Conservation (phyloP, 2,329 filamentous ascomycete species). For the Bipolaris oryzae region DNA sequence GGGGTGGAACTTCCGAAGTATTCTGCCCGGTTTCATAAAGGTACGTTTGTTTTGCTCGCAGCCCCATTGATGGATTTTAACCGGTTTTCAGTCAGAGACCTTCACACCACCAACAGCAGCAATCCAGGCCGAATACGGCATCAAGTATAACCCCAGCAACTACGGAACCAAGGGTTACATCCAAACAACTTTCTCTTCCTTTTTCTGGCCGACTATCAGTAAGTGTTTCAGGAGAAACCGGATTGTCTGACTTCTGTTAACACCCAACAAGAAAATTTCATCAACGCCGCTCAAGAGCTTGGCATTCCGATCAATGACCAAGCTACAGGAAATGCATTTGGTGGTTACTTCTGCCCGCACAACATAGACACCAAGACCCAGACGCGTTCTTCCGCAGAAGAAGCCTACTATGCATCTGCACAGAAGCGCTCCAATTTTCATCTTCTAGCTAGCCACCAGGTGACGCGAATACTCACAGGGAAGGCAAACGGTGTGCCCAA, state of each 20-base stretch:
- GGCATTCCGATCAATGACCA: conserved; percentile 28
- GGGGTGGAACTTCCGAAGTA: conserved; percentile 35
- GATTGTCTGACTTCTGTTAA: background rate
- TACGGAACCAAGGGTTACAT: conserved; percentile 27
- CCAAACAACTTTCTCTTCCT: conserved; percentile 27
- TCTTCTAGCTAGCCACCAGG: conserved; percentile 25
- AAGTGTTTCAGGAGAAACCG: background rate
- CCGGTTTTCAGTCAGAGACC: conserved; percentile 21
- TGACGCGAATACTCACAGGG: conserved; percentile 20
- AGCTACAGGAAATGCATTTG: conserved; percentile 27
- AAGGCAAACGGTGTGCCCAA: conserved; percentile 15
- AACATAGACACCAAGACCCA: conserved; percentile 20
- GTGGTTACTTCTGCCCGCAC: conserved; percentile 30
- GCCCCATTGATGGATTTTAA: conserved; percentile 4
- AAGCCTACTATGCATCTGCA: conserved; percentile 30
- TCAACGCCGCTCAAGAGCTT: conserved; percentile 23
- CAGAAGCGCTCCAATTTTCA: conserved; percentile 27
- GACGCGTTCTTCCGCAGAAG: conserved; percentile 27
- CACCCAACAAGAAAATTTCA: conserved; percentile 21
- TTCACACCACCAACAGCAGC: conserved; percentile 26
- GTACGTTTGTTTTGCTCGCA: conserved; percentile 1
- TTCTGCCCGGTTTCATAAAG: conserved; percentile 38
- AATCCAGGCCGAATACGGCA: conserved; percentile 29
- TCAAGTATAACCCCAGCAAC: conserved; percentile 19
- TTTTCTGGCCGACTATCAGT: conserved; percentile 33